Evolutionary conservation across 192 early-diverging fungal genomes (phyloP), one percentile per base, ranked within the genome.

Genomic region (Helicostylum pulchrum): DNA sequence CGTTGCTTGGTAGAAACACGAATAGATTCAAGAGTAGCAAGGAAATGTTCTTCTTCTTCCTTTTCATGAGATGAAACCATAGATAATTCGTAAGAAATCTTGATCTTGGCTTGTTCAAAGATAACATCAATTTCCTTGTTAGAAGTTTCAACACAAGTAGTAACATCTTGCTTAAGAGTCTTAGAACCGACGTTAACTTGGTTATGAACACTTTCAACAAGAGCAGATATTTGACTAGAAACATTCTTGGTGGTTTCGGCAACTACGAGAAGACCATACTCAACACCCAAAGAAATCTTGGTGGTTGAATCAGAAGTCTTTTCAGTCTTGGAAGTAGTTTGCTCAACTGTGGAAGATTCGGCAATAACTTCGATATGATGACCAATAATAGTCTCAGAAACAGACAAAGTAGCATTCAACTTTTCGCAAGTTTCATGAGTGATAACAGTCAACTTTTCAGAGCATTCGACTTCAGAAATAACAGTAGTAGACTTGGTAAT

Each of bases 301-400:
- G 43, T 15, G 12, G 11, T 44, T 7, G 36, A 14, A 20, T 45
- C 21, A 11, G n/a, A 32, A 5, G 32, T 19, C 7, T 57, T 4
- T 14, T 43, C 17, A 19, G 17, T 19, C 46, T 48, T 48, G 46
- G 57, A 59, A 21, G 20, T 57, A 39, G 31, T 0, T 30, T 43
- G 6, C 7, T 30, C 19, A 23, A 36, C 15, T 20, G 50, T 44
- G 10, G 56, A 19, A 17, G 62, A 64, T 30, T 64, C 62, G 4
- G 62, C 48, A 31, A 64, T 50, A 45, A 51, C 50, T 30, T 64
- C 51, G 21, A 64, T 34, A 9, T 64, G 62, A 26, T 64, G 49
- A 26, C 62, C 34, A 23, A 64, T 43, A 21, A 51, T 39, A 31
- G 62, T 53, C 20, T 64, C 62, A 39, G 62, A 64, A 0, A 34